Evolutionary conservation across 805 yeast species (phyloP), one percentile per base, ranked within the genome.

Genomic region (Teunomyces cretensis): DNA sequence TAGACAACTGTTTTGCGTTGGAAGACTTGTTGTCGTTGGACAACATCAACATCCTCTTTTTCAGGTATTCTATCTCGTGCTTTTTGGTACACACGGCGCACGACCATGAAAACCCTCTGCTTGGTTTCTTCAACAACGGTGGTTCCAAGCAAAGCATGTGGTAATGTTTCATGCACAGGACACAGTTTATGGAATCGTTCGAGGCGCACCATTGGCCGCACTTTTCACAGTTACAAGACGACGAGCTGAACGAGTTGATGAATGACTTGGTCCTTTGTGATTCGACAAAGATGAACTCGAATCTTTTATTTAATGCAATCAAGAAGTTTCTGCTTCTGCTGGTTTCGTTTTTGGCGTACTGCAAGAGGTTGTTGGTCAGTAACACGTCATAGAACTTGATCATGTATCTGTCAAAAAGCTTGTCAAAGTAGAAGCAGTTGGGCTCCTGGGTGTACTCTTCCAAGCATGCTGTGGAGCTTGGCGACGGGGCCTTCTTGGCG

Each of bases 111-210:
- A 88, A 86, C 1, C 96, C 96, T 46, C 95, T 69, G 36, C 87
- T 83, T 1, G 96, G 97, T 56, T 87, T 87, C 50, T 79, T 79
- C 42, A 78, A 61, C 32, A 89, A 64, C 1, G 97, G 97, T 1
- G 97, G 97, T 48, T 85, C 88, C 39, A 90, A 76, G 57, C 98
- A 91, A 30, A 81, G 71, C 80, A 90, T 79, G 66, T 91, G 98
- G 53, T 82, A 88, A 47, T 72, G 72, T 13, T 76, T 74, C 9
- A 74, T 72, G 62, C 98, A 91, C 42, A 76, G 84, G n/a, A 86
- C 86, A 66, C 98, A 91, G 50, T 74, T 77, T 6, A 91, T 82
- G 1, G 91, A 81, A 54, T 88, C 94, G 39, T 55, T 64, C 12
- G 76, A 69, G 2, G 83, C 74, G 51, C 96, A 86, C 97, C 98